A percentile compares a stretch with the other conserved stretches of the same genome.
phyloP scores from a whole-genome alignment of 139 green algal genomes.

The Volvox africanus region DNA sequence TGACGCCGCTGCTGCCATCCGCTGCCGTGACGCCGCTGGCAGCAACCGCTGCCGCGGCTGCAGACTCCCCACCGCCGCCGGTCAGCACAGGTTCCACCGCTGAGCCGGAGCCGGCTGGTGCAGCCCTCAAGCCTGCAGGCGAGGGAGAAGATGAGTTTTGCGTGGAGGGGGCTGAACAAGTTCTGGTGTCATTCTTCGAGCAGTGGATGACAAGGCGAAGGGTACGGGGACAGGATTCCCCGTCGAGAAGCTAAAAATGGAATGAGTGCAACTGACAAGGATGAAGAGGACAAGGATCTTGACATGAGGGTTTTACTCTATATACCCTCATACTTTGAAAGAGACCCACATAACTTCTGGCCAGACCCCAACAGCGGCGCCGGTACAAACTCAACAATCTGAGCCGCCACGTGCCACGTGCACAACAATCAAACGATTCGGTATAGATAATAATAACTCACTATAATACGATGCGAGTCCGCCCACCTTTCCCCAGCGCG shows the following conservation, averaged over 20 bases:
- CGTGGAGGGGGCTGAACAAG: not conserved
- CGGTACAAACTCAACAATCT: too few relatives aligned
- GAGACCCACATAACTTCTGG: too few relatives aligned
- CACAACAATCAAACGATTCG: too few relatives aligned
- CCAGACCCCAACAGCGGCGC: too few relatives aligned
- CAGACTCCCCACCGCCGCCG: not conserved
- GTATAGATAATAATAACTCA: not conserved
- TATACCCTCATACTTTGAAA: too few relatives aligned
- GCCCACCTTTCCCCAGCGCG: not conserved
- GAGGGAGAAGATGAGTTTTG: not conserved
- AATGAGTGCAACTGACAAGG: not conserved
- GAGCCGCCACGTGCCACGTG: not conserved
- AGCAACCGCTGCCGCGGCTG: not conserved
- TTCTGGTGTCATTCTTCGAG: too few relatives aligned
- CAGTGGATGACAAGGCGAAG: not conserved
- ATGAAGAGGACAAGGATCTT: too few relatives aligned
- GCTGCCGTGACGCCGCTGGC: not conserved
- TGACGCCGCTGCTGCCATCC: not conserved
- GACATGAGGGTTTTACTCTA: too few relatives aligned
- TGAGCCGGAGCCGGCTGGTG: not conserved
- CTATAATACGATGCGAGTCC: not conserved
- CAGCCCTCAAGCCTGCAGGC: not conserved
- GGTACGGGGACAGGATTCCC: not conserved
- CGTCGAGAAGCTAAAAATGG: not conserved
- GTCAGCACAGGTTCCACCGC: not conserved